Evolutionary conservation across 305 asterid genomes (phyloP), one percentile per base, ranked within the genome.

Genomic region (Rubia tinctorum): DNA sequence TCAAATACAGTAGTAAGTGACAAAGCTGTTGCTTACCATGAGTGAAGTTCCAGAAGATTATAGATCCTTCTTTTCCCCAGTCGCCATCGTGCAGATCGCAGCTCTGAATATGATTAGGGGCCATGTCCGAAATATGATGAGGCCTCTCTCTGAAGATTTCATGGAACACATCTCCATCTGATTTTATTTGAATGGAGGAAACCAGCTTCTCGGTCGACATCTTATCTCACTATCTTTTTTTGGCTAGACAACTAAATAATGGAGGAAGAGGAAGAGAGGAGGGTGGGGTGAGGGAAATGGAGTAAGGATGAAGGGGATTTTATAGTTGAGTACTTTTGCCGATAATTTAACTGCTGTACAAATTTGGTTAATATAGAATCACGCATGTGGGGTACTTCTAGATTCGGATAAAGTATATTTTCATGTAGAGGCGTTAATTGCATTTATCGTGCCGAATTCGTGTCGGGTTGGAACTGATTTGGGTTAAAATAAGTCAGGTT

Each of bases 81-180:
- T 79, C 74, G 27, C 82, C 79, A 3, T 79, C 63, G 40, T 79
- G 79, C 8, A 75, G 15, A 47, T 75, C 79, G 68, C 15, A 20
- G 9, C 45, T 68, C 42, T 79, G 79, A 2, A 79, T 27, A 60
- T 22, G 18, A 60, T 42, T 56, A 1, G 82, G 77, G 60, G 73
- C 66, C 69, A 75, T 79, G 9, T 10, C 39, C 13, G 79, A 75
- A 9, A 75, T 8, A 5, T 71, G 70, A 22, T 79, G 74, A 10
- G 82, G 77, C 45, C 72, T 79, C 42, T 60, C 8, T 15, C 77
- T 59, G 34, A 78, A 78, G 17, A 74, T 40, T 20, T 74, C 76
- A 74, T 78, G 82, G 68, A 78, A 69, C 10, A 78, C 66, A 68
- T 78, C 82, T 27, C 73, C 82, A 42, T 34, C 64, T 0, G 76